Evolutionary conservation across 176 grass and related monocot species (phyloP).

Genomic region (Elaeis guineensis): DNA sequence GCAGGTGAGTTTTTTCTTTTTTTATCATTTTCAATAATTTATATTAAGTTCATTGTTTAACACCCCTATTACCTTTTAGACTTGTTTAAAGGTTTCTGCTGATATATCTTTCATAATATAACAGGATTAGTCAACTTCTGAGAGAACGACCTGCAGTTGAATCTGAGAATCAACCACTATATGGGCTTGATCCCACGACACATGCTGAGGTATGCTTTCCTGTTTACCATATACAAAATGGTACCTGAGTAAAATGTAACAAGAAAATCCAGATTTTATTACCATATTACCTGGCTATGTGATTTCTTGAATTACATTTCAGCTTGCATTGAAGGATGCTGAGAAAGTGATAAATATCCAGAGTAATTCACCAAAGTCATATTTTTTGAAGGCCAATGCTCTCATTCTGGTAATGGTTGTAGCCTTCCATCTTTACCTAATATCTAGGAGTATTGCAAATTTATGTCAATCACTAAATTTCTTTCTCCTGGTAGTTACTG

Average conservation of each 20-base stretch:
- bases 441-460: too few relatives aligned
- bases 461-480: too few relatives aligned
- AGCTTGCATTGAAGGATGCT: slow-evolving; percentile 93
- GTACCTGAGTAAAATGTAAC: background rate
- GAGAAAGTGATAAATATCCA: slow-evolving; percentile 53
- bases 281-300: background rate
- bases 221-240: background rate
- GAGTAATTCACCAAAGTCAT: slow-evolving; percentile 54
- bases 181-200: slow-evolving; percentile 95
- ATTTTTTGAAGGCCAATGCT: slow-evolving; percentile 83
- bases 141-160: slow-evolving; percentile 77
- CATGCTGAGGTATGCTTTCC: slow-evolving; percentile 66
- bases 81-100: slow-evolving; percentile 13
- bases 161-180: slow-evolving; percentile 73
- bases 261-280: too few relatives aligned
- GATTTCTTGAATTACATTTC: slow-evolving; percentile 19
- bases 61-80: slow-evolving; percentile 7
- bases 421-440: too few relatives aligned
- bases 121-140: slow-evolving; percentile 66
- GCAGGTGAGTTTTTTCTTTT: slow-evolving; percentile 51
- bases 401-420: slow-evolving; percentile 65
- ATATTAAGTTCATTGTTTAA: slow-evolving; percentile 13
- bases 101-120: slow-evolving; percentile 20
- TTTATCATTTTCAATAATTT: background rate
- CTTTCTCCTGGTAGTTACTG: too few relatives aligned